phyloP scores from a whole-genome alignment of 139 green algal genomes.

The Desmodesmus armatus region DNA sequence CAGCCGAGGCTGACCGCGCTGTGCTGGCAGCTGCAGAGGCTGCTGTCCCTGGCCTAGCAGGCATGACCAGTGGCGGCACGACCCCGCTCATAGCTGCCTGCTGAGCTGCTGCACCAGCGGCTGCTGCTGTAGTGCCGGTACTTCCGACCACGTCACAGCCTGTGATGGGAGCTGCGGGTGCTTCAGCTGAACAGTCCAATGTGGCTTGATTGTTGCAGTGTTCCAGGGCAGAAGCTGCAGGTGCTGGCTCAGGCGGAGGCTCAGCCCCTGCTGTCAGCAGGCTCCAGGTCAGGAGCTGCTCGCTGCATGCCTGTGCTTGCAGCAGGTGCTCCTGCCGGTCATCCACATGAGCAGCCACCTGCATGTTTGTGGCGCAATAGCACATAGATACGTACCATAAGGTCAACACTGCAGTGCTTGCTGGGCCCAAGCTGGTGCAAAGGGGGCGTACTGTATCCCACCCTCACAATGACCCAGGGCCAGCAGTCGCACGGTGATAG shows the following conservation, averaged over 20 bases:
- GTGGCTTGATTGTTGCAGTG: neutral
- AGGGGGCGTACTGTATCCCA: no score
- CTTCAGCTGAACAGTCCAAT: no score
- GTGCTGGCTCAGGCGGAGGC: neutral
- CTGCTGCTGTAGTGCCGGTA: neutral
- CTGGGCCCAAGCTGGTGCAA: no score
- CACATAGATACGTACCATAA: no score
- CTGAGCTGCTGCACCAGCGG: neutral
- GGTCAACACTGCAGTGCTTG: no score
- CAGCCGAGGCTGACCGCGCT: neutral
- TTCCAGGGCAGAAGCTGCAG: neutral
- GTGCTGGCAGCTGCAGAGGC: neutral
- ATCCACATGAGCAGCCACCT: neutral
- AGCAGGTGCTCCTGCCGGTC: neutral
- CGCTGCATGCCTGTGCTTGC: neutral
- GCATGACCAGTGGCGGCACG: no score
- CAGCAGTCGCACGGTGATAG: no score
- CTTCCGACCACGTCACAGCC: neutral
- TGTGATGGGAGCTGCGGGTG: neutral
- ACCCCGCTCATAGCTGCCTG: no score
- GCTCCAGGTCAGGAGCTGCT: neutral
- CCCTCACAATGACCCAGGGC: no score
- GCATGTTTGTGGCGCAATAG: no score
- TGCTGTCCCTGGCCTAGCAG: constrained; percentile 5
- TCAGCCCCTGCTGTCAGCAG: constrained; percentile 5